Base-by-base conservation (phyloP, 2,329 filamentous ascomycete species). In the Allantophomopsis lycopodina region DNA sequence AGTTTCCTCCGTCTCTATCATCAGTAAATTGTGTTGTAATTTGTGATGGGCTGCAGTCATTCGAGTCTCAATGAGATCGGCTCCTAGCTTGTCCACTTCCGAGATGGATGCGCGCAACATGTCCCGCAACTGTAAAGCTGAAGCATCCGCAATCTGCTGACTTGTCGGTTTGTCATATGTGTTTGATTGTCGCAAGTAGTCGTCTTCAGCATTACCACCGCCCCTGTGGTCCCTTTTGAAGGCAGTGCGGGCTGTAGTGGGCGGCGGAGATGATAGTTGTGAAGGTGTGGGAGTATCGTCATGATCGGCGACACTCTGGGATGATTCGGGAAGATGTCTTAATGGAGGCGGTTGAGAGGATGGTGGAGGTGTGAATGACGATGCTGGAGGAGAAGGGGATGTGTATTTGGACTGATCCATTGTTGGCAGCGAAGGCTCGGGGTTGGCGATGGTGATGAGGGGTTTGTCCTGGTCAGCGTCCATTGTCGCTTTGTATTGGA, bases 11-110 rank as follows among this genome's bases (percentile, higher is more conserved):
- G 83, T 87, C 53, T 94, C 85, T 47, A 95, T 78, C 38, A 75
- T 78, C 20, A 94, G 71, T 53, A 95, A 72, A 50, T 81, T 87
- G 55, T 88, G 83, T 57, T 95, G 89, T 40, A 96, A 66, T 61
- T 91, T 93, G 63, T 91, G 82, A 57, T 95, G 88, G 23, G 88
- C 83, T 13, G 83, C 79, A 43, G 88, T 83, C 65, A 87, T 88
- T 53, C 91, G 84, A 41, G 75, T 69, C 48, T 82, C 76, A 45
- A 71, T 66, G n/a, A 76, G 57, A 21, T 41, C 39, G 23, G 45
- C 44, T n/a, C 52, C 48, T 37, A 79, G 60, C 49, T 66, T 69
- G 35, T 68, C 64, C 44, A 76, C 69, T 47, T 79, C 71, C 16
- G 64, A 65, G 33, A 78, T 59, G 45, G 65, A 68, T 3, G 60